phyloP scores from a whole-genome alignment of 1,139 yeast species.

The Protomyces inouyei region DNA sequence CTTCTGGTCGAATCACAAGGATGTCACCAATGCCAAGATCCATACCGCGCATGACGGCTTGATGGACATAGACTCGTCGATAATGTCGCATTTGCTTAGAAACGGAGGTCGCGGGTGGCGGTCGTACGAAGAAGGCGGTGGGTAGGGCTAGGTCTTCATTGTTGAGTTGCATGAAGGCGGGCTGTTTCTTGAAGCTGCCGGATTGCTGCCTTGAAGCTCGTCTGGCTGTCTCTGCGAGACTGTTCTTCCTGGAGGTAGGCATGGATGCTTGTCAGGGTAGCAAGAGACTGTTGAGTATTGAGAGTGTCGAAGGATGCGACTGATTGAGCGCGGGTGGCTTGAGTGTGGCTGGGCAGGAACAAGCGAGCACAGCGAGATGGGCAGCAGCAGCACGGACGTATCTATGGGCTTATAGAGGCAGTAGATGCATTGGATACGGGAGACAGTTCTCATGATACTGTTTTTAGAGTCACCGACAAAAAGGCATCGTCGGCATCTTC shows the following conservation, averaged over 20 bases:
- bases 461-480: not conserved
- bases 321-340: no score
- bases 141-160: not conserved
- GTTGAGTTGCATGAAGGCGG: not conserved
- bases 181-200: not conserved
- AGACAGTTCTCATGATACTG: no score
- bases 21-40: conserved; percentile 9
- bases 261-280: not conserved
- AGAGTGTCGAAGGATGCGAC: no score
- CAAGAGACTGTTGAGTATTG: no score
- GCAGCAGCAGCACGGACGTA: no score
- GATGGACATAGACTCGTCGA: conserved; percentile 18
- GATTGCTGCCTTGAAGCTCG: not conserved
- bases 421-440: no score
- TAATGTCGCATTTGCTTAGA: conserved; percentile 13
- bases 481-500: not conserved
- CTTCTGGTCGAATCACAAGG: conserved; percentile 17
- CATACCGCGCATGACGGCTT: conserved; percentile 15
- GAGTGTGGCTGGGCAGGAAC: no score
- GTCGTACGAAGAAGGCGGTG: not conserved
- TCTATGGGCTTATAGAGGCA: no score
- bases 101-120: not conserved
- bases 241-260: not conserved
- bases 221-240: not conserved
- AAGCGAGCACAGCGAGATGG: no score